phyloP scores from a whole-genome alignment of 139 green algal genomes.

The Tetradesmus obliquus region DNA sequence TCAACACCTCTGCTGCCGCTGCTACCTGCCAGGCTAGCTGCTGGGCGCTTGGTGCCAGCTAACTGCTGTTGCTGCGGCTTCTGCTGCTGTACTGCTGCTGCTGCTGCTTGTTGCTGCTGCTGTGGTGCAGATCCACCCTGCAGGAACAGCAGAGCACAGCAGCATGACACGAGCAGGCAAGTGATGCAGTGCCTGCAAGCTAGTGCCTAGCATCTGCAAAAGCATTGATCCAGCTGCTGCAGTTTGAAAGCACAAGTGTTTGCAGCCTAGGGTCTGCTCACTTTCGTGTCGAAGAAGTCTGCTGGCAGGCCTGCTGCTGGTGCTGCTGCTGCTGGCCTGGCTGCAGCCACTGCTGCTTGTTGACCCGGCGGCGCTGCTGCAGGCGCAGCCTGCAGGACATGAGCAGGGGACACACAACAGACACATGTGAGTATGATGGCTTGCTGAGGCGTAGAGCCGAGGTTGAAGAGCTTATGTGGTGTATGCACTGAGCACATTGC shows the following conservation, averaged over 20 bases:
- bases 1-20: slow-evolving; percentile 5
- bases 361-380: background rate
- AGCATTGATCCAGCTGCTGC: no score
- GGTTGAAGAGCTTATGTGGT: background rate
- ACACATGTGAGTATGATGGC: background rate
- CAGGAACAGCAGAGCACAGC: background rate
- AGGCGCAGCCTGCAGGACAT: background rate
- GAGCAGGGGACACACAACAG: background rate
- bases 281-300: slow-evolving; percentile 49
- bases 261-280: background rate
- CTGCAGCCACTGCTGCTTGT: background rate
- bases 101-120: background rate
- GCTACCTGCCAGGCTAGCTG: background rate
- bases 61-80: slow-evolving; percentile 25
- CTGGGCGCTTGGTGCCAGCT: slow-evolving; percentile 5
- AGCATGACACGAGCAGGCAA: background rate
- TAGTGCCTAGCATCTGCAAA: background rate
- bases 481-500: background rate
- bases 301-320: slow-evolving; percentile 33
- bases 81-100: background rate
- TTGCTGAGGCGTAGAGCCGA: background rate
- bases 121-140: background rate
- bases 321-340: background rate
- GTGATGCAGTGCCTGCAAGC: background rate
- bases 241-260: background rate